A percentile compares a stretch with the other conserved stretches of the same genome.
Conservation (phyloP, 768 basidiomycete species). For the Rhizopogon sp. region DNA sequence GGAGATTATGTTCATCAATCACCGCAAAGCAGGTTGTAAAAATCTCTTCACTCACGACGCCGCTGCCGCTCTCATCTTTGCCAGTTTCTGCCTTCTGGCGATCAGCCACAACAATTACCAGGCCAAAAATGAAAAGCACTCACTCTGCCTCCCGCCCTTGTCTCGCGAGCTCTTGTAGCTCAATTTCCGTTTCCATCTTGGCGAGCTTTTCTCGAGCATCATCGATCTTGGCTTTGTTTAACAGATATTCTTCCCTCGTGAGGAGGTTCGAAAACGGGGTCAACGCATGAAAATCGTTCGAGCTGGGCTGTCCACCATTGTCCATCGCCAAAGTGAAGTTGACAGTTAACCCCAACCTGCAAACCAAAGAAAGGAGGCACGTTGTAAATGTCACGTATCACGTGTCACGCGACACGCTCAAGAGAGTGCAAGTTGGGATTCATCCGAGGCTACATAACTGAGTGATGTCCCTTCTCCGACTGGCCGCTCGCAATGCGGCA, state of each 20-base stretch:
- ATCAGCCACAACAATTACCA: background rate
- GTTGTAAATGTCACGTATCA: background rate
- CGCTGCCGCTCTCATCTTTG: background rate
- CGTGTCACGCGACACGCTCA: constrained; percentile 2
- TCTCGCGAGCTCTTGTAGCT: constrained; percentile 31
- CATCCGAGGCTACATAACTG: constrained; percentile 7
- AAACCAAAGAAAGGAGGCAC: background rate
- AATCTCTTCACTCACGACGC: background rate
- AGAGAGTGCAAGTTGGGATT: constrained; percentile 3
- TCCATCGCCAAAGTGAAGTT: background rate
- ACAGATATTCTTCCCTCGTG: background rate
- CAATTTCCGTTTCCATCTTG: constrained; percentile 2
- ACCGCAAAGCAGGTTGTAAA: background rate
- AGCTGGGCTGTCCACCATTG: background rate
- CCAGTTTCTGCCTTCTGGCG: constrained; percentile 15
- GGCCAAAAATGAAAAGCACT: constrained; percentile 7
- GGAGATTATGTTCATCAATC: background rate
- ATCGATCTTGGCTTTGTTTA: background rate
- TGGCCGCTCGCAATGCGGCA: background rate
- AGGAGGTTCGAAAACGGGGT: background rate
- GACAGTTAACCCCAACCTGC: background rate
- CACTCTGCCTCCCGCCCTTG: constrained; percentile 45
- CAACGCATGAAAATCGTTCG: background rate
- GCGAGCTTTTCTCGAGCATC: background rate
- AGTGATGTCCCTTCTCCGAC: constrained; percentile 10